Evolutionary conservation across 2,329 filamentous ascomycete species (phyloP).

Genomic region (Scedosporium dehoogii): DNA sequence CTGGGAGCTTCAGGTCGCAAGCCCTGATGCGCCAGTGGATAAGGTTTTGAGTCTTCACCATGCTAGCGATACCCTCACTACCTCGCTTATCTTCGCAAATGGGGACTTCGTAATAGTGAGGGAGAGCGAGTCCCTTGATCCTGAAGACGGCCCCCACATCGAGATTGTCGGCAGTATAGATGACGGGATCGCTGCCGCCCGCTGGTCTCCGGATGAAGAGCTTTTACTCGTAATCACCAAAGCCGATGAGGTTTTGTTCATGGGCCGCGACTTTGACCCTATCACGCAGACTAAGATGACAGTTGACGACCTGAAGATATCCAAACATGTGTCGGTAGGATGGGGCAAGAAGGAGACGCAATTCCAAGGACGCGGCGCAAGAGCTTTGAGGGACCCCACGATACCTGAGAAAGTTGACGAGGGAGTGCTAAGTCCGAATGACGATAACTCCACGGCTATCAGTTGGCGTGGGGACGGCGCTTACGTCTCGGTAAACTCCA

Average conservation of each 20-base stretch:
- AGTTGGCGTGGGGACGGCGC: conserved; percentile 94
- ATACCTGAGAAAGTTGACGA: conserved; percentile 88
- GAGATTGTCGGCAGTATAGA: conserved; percentile 95
- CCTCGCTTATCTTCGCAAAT: conserved; percentile 76
- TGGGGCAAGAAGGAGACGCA: conserved; percentile 99
- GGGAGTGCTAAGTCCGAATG: conserved; percentile 63
- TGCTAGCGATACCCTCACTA: conserved; percentile 68
- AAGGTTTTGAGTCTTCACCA: conserved; percentile 71
- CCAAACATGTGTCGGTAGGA: conserved; percentile 88
- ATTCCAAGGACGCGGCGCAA: conserved; percentile 84
- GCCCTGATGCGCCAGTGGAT: conserved; percentile 66
- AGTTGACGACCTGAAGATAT: conserved; percentile 71
- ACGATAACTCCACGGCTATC: conserved; percentile 62
- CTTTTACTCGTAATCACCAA: conserved; percentile 75
- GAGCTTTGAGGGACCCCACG: conserved; percentile 82
- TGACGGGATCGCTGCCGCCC: conserved; percentile 77
- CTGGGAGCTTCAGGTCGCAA: conserved; percentile 80
- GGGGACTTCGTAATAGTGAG: conserved; percentile 84
- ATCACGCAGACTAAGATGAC: conserved; percentile 66
- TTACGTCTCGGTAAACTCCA: conserved; percentile 75
- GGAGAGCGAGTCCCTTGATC: conserved; percentile 31
- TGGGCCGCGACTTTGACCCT: conserved; percentile 85
- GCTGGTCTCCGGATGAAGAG: conserved; percentile 94
- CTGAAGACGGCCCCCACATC: conserved; percentile 50
- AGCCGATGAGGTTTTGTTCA: conserved; percentile 71